Evolutionary conservation across 169 alveolate species (phyloP).

Genomic region (Eimeria maxima): DNA sequence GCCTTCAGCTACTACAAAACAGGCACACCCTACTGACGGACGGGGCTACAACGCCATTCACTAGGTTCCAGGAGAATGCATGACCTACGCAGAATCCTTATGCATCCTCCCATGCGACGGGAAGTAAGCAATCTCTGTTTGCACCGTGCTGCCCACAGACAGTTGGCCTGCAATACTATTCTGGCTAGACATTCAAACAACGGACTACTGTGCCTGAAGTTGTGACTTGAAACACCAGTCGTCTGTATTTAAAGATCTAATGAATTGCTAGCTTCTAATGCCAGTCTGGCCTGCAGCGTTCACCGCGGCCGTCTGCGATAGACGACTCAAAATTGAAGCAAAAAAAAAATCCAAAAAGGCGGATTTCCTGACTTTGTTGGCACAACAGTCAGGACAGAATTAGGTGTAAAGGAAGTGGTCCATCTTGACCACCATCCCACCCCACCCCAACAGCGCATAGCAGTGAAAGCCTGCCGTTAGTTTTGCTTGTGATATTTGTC

Average conservation of each 20-base stretch:
- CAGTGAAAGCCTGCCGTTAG: not conserved
- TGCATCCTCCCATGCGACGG: not conserved
- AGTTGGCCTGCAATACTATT: not conserved
- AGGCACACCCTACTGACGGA: not conserved
- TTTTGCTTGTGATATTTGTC: not conserved
- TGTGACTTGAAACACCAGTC: not conserved
- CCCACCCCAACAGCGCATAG: not conserved
- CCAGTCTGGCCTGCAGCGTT: not conserved
- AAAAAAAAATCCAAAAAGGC: not conserved
- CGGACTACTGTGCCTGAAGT: not conserved
- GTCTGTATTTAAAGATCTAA: not conserved
- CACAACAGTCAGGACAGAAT: not conserved
- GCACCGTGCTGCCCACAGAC: conserved; percentile 1
- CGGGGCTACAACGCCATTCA: too few species aligned
- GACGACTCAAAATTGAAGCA: not conserved
- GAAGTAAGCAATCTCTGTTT: not conserved
- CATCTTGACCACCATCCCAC: not conserved
- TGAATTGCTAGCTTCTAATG: not conserved
- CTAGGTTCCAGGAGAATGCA: too few species aligned
- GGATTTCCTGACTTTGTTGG: not conserved
- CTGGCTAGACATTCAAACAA: not conserved
- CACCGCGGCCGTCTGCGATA: not conserved
- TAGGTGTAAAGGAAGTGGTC: not conserved
- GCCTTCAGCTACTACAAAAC: not conserved
- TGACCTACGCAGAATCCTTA: not conserved